These are phyloP conservation scores for Lactifluus piperatus DNA, from an alignment of 768 basidiomycete species.

Conservation along the genomic window DNA sequence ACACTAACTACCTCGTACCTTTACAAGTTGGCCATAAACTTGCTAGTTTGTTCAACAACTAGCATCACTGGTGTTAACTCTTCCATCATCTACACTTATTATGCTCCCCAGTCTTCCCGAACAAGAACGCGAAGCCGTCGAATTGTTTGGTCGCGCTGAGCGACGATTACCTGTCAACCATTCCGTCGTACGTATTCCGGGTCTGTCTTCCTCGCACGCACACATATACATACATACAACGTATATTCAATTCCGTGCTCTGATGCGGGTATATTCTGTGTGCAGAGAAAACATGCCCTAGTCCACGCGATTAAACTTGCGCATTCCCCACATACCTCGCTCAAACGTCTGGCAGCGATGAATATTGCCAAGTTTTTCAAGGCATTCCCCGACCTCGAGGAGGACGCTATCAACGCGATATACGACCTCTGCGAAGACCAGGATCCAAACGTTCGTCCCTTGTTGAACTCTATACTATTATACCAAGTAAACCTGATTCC, in stretches of 20 bases:
- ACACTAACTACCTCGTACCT: no score
- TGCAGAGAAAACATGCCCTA: constrained; percentile 45
- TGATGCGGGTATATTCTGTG: neutral
- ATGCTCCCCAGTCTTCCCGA: constrained; percentile 21
- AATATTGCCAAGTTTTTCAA: constrained; percentile 52
- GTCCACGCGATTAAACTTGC: constrained; percentile 46
- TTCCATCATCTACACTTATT: neutral
- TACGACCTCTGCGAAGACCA: constrained; percentile 74
- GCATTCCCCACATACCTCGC: constrained; percentile 35
- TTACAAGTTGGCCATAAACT: neutral
- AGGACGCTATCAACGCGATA: constrained; percentile 66
- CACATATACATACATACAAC: neutral
- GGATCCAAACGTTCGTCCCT: constrained; percentile 36
- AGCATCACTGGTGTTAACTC: neutral
- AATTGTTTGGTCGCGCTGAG: constrained; percentile 39
- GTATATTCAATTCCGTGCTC: neutral
- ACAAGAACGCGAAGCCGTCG: constrained; percentile 32
- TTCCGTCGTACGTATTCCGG: constrained; percentile 28
- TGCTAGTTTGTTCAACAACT: neutral
- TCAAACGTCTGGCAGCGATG: constrained; percentile 50
- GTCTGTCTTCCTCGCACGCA: neutral
- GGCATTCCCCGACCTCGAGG: constrained; percentile 65
- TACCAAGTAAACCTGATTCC: neutral
- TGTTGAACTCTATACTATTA: neutral
- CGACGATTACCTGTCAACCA: constrained; percentile 32